Evolutionary conservation across 2,329 filamentous ascomycete genomes (phyloP).

Genomic region (Tolypocladium endophyticum): DNA sequence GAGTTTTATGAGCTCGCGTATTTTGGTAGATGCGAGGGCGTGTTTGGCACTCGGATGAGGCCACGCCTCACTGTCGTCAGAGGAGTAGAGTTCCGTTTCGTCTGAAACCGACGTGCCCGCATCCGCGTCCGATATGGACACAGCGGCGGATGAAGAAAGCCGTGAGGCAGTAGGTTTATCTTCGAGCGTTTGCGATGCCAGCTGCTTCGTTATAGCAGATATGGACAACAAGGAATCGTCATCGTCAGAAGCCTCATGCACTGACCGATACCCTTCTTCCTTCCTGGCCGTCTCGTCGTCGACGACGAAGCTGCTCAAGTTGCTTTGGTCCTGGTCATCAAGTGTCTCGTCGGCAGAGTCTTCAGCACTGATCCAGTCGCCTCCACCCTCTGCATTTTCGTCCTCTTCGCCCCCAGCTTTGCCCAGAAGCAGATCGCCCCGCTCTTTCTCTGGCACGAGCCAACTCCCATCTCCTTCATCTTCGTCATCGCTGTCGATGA

Average conservation of each 20-base stretch:
- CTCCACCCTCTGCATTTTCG: constrained; percentile 78
- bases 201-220: constrained; percentile 23
- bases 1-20: constrained; percentile 73
- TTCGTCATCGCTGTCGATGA: constrained; percentile 58
- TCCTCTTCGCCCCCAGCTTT: constrained; percentile 78
- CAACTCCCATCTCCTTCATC: constrained; percentile 67
- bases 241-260: constrained; percentile 13
- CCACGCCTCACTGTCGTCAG: constrained; percentile 16
- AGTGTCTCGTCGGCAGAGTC: constrained; percentile 52
- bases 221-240: constrained; percentile 24
- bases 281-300: constrained; percentile 34
- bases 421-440: constrained; percentile 49
- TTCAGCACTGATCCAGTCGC: constrained; percentile 64
- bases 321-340: constrained; percentile 41
- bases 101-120: constrained; percentile 17
- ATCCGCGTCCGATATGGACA: constrained; percentile 19
- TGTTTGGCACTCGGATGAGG: constrained; percentile 21
- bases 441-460: constrained; percentile 63
- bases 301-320: constrained; percentile 44
- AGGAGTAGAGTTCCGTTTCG: constrained; percentile 29
- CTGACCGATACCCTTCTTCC: constrained; percentile 16
- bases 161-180: constrained; percentile 8
- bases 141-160: constrained; percentile 8
- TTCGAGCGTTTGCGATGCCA: constrained; percentile 25
- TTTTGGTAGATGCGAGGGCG: constrained; percentile 74